Conservation (phyloP, 208 protist genomes). For the Trypanosomatidae sp. region DNA sequence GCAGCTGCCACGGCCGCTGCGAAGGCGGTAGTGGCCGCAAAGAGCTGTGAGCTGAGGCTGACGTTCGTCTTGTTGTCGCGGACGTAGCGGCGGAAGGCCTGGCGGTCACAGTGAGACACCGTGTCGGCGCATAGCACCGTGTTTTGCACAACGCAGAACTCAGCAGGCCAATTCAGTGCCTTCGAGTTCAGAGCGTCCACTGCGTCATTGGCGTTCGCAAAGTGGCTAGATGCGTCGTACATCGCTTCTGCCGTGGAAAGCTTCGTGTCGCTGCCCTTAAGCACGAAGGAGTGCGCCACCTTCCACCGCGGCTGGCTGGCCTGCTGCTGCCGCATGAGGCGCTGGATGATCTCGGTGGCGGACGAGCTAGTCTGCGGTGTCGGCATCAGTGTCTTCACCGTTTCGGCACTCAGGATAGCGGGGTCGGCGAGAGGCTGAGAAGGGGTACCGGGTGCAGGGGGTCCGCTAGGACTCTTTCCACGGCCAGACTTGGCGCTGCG, state of each 20-base stretch:
- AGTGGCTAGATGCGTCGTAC: constrained; percentile 69
- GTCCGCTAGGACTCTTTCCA: constrained; percentile 49
- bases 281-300: constrained; percentile 41
- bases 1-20: constrained; percentile 16
- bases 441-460: constrained; percentile 25
- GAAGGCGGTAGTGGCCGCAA: constrained; percentile 23
- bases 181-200: constrained; percentile 72
- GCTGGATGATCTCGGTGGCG: constrained; percentile 29
- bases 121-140: constrained; percentile 68
- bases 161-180: constrained; percentile 71
- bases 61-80: constrained; percentile 66
- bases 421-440: constrained; percentile 62
- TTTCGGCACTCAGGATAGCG: constrained; percentile 78
- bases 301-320: constrained; percentile 45
- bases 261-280: constrained; percentile 79
- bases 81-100: constrained; percentile 75
- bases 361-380: constrained; percentile 22
- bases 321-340: constrained; percentile 46
- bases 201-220: constrained; percentile 50
- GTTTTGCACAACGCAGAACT: constrained; percentile 78
- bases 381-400: constrained; percentile 32
- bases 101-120: constrained; percentile 57
- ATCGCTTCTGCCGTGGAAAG: constrained; percentile 45
- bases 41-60: constrained; percentile 33
- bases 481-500: constrained; percentile 71